Evolutionary conservation across 2,329 filamentous ascomycete genomes (phyloP), one percentile per base, ranked within the genome.

Genomic region (Talaromyces rugulosus): DNA sequence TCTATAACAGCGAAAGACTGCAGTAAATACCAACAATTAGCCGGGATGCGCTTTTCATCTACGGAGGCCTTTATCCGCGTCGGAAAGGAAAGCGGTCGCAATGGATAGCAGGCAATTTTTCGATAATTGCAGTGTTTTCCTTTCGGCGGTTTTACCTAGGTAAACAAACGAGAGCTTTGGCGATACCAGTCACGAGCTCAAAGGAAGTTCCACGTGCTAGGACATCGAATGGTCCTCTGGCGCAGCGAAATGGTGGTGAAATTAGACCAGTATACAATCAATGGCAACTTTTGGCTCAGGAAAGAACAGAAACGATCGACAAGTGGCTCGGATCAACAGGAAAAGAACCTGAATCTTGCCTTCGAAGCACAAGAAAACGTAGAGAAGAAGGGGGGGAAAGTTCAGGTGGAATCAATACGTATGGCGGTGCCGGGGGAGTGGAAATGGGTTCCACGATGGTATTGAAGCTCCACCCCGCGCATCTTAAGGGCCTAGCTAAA

Each of bases 291-390:
- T 28, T 8, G 27, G 18, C 50, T 30, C 50, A n/a, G 16, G 28
- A 30, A 53, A 53, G 28, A 53, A 53, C 12, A 53, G 50, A 53
- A 53, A 53, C 23, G 50, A 53, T 53, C 50, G 50, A 53, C 50
- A 9, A 30, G 14, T 8, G 36, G 50, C 50, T 53, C 50, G 28
- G 50, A 23, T 16, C 50, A 52, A 52, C 50, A 52, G 28, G 14
- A 12, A 30, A 16, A 27, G 12, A n/a, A 27, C 27, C 30, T 28
- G 50, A 12, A 5, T 31, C n/a, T 53, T 53, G 27, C 50, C 50
- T 31, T 53, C 7, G n/a, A 53, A 53, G 23, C 44, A 9, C 16
- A 27, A 27, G 44, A 18, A 47, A 23, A 47, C 44, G n/a, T n/a
- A 40, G 9, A 47, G 8, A 47, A 47, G 23, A 27, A 16, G 4